Percentiles rank a stretch among this genome's conserved stretches.
Conservation (phyloP, 2,329 filamentous ascomycete genomes). For the Colletotrichum gloeosporioides region DNA sequence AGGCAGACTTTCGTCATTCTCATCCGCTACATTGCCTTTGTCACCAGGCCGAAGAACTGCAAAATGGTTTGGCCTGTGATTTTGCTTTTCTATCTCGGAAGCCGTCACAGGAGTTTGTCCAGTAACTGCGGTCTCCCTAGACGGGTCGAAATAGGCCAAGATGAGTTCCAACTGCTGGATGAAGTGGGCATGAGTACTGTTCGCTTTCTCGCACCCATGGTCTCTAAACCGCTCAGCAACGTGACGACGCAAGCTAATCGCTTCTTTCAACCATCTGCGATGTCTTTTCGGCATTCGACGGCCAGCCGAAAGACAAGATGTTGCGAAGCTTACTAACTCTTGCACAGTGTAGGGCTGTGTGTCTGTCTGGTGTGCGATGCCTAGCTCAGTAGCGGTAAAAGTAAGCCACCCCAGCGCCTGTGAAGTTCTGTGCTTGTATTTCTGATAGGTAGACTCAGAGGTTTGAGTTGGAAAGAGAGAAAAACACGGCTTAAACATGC, state of each 20-base stretch:
- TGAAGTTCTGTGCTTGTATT: background rate
- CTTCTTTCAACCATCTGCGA: background rate
- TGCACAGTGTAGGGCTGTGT: background rate
- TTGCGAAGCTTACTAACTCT: background rate
- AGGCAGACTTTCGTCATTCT: too few species aligned
- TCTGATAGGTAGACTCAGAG: background rate
- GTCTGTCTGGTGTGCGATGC: background rate
- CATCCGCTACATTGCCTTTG: too few species aligned
- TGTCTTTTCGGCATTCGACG: background rate
- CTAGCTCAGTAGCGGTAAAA: background rate
- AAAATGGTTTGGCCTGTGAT: background rate
- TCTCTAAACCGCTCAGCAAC: background rate
- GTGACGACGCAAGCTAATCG: background rate
- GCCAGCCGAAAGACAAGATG: background rate
- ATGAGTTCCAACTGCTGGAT: background rate
- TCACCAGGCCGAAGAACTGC: too few species aligned
- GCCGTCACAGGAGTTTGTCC: background rate
- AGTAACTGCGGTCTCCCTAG: background rate
- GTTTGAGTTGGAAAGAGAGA: too few species aligned
- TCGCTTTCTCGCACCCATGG: background rate
- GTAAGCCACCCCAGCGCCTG: background rate
- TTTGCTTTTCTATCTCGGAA: background rate
- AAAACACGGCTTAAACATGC: too few species aligned
- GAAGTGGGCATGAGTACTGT: background rate
- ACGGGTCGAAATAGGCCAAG: background rate